Evolutionary conservation across 108 stramenopile genomes (phyloP).

Genomic region (Nitzschia sp.): DNA sequence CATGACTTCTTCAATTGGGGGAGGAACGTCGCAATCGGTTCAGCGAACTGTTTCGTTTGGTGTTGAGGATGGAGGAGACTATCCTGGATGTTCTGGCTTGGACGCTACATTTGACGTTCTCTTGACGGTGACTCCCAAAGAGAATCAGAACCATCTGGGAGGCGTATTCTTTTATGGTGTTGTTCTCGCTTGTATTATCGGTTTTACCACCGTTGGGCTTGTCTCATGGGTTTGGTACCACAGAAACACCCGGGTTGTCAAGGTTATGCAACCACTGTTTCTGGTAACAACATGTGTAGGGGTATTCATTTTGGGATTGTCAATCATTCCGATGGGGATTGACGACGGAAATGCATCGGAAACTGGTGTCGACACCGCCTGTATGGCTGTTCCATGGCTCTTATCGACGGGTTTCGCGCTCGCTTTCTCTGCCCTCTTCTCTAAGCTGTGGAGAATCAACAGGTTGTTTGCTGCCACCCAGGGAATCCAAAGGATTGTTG

Average conservation of each 20-base stretch:
- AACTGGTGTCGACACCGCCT: slow-evolving; percentile 23
- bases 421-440: slow-evolving; percentile 46
- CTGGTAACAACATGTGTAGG: slow-evolving; percentile 38
- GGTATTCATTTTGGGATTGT: slow-evolving; percentile 36
- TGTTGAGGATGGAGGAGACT: not conserved
- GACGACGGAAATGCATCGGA: slow-evolving; percentile 32
- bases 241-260: slow-evolving; percentile 23
- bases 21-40: not conserved
- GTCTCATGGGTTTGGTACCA: slow-evolving; percentile 17
- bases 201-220: slow-evolving; percentile 7
- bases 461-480: slow-evolving; percentile 14
- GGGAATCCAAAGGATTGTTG: slow-evolving; percentile 19
- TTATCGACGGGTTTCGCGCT: slow-evolving; percentile 44
- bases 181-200: slow-evolving; percentile 5
- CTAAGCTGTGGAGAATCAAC: slow-evolving; percentile 60
- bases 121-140: no score
- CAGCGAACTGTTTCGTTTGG: slow-evolving; percentile 3
- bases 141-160: slow-evolving; percentile 26
- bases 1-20: not conserved
- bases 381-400: slow-evolving; percentile 47
- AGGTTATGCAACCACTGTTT: slow-evolving; percentile 42
- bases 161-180: slow-evolving; percentile 12
- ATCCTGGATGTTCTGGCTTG: slow-evolving; percentile 3
- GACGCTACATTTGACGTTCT: not conserved
- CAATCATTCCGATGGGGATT: slow-evolving; percentile 33